These are phyloP conservation scores for Salvia miltiorrhiza DNA, from an alignment of 257 asterid genomes.

Conservation along the genomic window DNA sequence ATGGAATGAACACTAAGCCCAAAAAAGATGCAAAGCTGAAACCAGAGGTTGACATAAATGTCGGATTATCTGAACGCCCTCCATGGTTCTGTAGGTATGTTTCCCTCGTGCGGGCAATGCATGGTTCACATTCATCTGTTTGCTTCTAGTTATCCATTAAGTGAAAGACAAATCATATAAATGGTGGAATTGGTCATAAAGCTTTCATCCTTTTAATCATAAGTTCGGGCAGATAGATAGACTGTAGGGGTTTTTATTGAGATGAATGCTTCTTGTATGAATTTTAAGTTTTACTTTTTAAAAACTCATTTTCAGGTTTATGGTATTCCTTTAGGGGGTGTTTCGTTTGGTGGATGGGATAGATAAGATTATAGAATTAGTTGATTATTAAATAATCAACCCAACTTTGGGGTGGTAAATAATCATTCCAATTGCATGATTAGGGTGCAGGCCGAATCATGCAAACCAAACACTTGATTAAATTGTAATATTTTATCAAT, in stretches of 20 bases:
- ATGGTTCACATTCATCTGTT: not conserved
- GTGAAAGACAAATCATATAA: not conserved
- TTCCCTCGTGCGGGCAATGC: not conserved
- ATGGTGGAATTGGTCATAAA: not conserved
- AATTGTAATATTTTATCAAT: too few species aligned
- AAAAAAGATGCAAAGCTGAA: conserved; percentile 51
- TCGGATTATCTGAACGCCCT: conserved; percentile 75
- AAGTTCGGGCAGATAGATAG: not conserved
- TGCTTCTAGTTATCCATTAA: conserved; percentile 14
- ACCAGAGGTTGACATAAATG: conserved; percentile 79
- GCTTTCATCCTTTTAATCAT: not conserved
- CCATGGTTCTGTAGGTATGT: conserved; percentile 97
- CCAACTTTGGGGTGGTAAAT: too few species aligned
- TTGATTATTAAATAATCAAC: too few species aligned
- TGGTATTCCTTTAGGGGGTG: not conserved
- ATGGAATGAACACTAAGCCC: conserved; percentile 50
- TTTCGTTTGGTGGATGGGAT: too few species aligned
- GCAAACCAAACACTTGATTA: too few species aligned
- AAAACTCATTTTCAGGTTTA: not conserved
- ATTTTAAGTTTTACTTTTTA: not conserved
- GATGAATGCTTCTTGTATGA: not conserved
- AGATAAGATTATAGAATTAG: too few species aligned
- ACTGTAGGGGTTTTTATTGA: not conserved
- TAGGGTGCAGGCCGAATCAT: too few species aligned
- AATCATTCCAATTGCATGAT: too few species aligned